phyloP scores from a whole-genome alignment of 2,329 filamentous ascomycete species.

The Arthroderma uncinatum region DNA sequence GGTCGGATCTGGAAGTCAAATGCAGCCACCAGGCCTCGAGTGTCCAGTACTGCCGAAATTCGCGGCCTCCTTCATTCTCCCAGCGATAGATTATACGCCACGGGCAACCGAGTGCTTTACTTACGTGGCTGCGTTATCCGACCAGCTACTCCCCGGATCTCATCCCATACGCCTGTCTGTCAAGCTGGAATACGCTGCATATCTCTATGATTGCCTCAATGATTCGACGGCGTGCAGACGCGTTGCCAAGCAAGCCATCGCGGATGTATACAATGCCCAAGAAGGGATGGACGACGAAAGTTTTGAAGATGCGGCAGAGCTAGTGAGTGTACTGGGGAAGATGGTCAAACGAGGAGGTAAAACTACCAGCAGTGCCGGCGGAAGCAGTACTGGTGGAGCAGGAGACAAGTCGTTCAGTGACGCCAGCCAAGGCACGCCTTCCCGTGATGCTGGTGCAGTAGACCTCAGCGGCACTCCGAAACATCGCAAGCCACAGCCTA shows the following conservation, averaged over 20 bases:
- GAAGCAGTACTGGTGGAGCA: constrained; percentile 23
- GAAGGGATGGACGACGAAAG: constrained; percentile 94
- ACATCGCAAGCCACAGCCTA: constrained; percentile 11
- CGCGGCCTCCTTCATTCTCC: constrained; percentile 65
- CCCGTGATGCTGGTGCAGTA: constrained; percentile 8
- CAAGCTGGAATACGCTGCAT: constrained; percentile 85
- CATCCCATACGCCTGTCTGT: constrained; percentile 82
- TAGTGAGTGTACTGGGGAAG: constrained; percentile 73
- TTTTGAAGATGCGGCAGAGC: constrained; percentile 80
- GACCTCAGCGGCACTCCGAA: constrained; percentile 9
- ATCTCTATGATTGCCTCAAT: constrained; percentile 84
- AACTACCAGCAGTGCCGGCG: constrained; percentile 21
- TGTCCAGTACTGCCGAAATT: constrained; percentile 23
- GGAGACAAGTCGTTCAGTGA: constrained; percentile 24
- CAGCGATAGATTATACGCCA: constrained; percentile 68
- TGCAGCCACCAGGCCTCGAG: constrained; percentile 37
- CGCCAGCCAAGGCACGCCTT: constrained; percentile 22
- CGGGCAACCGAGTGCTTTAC: constrained; percentile 71
- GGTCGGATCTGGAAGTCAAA: constrained; percentile 41
- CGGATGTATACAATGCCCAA: constrained; percentile 79
- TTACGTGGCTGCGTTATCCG: constrained; percentile 63
- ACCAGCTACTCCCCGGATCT: constrained; percentile 67
- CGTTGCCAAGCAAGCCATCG: constrained; percentile 70
- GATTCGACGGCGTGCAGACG: constrained; percentile 65
- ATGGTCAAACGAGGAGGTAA: constrained; percentile 68